phyloP scores from a whole-genome alignment of 805 yeast genomes.

The Candida parachauliodes region DNA sequence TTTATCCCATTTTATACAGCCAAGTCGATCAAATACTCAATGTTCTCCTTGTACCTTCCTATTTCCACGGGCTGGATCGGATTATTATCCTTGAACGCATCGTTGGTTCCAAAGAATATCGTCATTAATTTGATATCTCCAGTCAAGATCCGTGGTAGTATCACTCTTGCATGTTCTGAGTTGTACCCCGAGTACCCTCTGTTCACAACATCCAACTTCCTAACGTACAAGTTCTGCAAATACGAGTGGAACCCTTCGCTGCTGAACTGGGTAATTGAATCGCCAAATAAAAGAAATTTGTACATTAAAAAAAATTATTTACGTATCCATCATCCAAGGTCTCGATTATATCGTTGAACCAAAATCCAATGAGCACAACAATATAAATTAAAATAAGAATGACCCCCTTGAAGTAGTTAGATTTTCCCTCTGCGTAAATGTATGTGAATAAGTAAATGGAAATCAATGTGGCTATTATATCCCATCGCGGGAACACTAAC shows the following conservation, averaged over 20 bases:
- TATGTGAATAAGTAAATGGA: constrained; percentile 89
- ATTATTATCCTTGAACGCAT: constrained; percentile 27
- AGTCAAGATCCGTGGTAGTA: constrained; percentile 43
- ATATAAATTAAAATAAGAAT: constrained; percentile 75
- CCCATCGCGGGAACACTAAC: constrained; percentile 93
- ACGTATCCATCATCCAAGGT: constrained; percentile 26
- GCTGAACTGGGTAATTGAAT: constrained; percentile 62
- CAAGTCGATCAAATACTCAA: constrained; percentile 37
- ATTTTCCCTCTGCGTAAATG: constrained; percentile 93
- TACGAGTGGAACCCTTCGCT: constrained; percentile 48
- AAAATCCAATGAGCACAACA: constrained; percentile 78
- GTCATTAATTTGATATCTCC: constrained; percentile 42
- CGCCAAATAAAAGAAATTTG: constrained; percentile 46
- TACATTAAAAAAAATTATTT: neutral
- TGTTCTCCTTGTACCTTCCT: constrained; percentile 47
- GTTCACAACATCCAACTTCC: constrained; percentile 64
- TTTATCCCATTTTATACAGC: constrained; percentile 42
- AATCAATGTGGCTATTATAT: constrained; percentile 75
- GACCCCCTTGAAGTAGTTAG: constrained; percentile 93
- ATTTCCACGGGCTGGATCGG: constrained; percentile 46
- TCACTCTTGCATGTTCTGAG: constrained; percentile 50
- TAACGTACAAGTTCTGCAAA: constrained; percentile 43
- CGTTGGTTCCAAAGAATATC: constrained; percentile 82
- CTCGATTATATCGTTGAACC: constrained; percentile 47
- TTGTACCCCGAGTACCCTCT: constrained; percentile 81